A percentile compares a stretch with the other conserved stretches of the same genome.
These are phyloP conservation scores for Jatropha curcas DNA, from an alignment of 345 rosid genomes.

Conservation along the genomic window DNA sequence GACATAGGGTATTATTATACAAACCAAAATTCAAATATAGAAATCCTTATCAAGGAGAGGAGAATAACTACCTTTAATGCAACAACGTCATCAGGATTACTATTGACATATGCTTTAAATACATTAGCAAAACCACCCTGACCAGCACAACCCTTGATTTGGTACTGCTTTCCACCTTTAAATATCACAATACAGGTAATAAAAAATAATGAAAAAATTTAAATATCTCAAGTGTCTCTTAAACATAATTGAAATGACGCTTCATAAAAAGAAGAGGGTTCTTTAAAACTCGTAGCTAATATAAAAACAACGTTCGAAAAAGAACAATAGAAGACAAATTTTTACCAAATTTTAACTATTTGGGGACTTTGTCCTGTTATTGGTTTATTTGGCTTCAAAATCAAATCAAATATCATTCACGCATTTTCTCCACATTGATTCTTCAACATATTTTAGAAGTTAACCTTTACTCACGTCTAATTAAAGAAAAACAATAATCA, in stretches of 20 bases:
- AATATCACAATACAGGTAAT: conserved; percentile 20
- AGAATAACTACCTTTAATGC: conserved; percentile 66
- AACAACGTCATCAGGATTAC: conserved; percentile 75
- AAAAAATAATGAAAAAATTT: neutral
- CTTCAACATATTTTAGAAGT: neutral
- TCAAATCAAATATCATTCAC: neutral
- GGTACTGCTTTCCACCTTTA: conserved; percentile 86
- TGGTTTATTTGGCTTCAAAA: neutral
- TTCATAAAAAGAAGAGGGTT: no score
- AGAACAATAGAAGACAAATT: no score
- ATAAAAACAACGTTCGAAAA: neutral
- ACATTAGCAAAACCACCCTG: conserved; percentile 92
- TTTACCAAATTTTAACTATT: no score
- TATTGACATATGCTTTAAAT: conserved; percentile 65
- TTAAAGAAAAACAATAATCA: neutral
- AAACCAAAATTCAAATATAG: conserved; percentile 3
- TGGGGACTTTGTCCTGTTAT: no score
- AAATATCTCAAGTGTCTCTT: no score
- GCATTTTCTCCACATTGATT: neutral
- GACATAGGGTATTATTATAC: conserved; percentile 3
- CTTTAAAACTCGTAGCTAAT: no score
- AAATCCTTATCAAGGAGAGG: neutral
- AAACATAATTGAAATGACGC: no score
- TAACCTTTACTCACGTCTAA: neutral
- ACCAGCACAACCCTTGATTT: conserved; percentile 96